Evolutionary conservation across 306 rosid species (phyloP).

Genomic region (Ormosia semicastrata): DNA sequence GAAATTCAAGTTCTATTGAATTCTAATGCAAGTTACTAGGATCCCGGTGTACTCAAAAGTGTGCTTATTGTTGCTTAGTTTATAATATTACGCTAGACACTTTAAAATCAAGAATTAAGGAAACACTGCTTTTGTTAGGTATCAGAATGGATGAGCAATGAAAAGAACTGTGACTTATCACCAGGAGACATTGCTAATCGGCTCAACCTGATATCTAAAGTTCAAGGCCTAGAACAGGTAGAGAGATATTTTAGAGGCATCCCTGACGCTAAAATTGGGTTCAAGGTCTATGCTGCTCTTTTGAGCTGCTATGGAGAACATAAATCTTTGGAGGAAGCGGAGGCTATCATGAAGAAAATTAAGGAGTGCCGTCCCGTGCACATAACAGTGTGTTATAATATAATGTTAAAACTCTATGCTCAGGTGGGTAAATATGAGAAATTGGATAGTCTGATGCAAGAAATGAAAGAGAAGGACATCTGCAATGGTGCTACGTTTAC

Average conservation of each 20-base stretch:
- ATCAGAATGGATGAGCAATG: constrained; percentile 55
- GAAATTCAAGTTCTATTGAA: neutral
- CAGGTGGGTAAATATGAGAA: constrained; percentile 51
- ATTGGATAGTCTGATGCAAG: constrained; percentile 47
- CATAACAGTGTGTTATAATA: constrained; percentile 39
- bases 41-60: neutral
- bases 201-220: constrained; percentile 61
- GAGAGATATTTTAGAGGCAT: constrained; percentile 49
- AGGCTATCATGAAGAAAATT: constrained; percentile 54
- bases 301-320: constrained; percentile 54
- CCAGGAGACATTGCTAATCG: constrained; percentile 45
- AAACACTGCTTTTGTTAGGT: constrained; percentile 40
- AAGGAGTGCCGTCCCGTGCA: constrained; percentile 29
- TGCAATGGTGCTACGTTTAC: constrained; percentile 33
- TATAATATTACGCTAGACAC: neutral
- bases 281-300: constrained; percentile 54
- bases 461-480: constrained; percentile 56
- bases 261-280: constrained; percentile 34
- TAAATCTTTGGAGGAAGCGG: constrained; percentile 54
- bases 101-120: neutral
- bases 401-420: constrained; percentile 60
- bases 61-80: neutral
- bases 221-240: constrained; percentile 59
- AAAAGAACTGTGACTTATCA: constrained; percentile 20
- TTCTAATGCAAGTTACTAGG: neutral